Evolutionary conservation across 2,329 filamentous ascomycete genomes (phyloP), one percentile per base, ranked within the genome.

Genomic region (Colletotrichum chlorophyti): DNA sequence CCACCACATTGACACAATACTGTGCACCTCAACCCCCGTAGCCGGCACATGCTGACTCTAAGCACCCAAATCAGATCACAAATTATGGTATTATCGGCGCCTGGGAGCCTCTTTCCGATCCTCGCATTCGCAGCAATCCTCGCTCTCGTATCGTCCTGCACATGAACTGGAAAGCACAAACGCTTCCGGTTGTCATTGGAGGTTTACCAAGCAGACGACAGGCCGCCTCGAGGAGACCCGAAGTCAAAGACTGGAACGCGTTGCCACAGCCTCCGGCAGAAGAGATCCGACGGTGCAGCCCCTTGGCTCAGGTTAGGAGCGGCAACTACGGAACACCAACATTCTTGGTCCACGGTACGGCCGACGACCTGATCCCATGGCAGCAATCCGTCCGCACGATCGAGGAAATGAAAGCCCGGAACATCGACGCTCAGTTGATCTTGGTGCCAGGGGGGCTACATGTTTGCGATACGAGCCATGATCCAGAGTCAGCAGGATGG

Each of bases 111-210:
- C 32, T 58, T 7, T 58, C 47, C 1, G 53, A 50, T 61, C 15
- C 55, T 4, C 46, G 42, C 7, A 53, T 49, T 3, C 49, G 47
- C 38, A 61, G 35, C 1, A 75, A 79, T 53, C 63, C 72, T 0
- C 74, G 77, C 12, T 67, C 58, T 14, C 70, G 74, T 4, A 68
- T 79, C 9, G 64, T 70, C 1, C 65, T 79, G 0, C 70, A 78
- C 55, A 78, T 79, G 67, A 77, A 78, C 61, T 77, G 74, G 75
- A 65, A 69, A 19, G 75, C 66, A 0, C 71, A 73, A 37, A 69
- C 67, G 0, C 63, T 80, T 0, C 74, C 69, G 1, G 63, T 78
- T 1, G 58, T 79, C 2, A 49, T 75, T n/a, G 43, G 64, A 14
- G 72, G 70, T 2, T 47, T 72, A 10, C 58, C 57, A 1, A 65